These are phyloP conservation scores for Davidsoniella eucalypti DNA, from an alignment of 2,329 filamentous ascomycete genomes.

Conservation along the genomic window DNA sequence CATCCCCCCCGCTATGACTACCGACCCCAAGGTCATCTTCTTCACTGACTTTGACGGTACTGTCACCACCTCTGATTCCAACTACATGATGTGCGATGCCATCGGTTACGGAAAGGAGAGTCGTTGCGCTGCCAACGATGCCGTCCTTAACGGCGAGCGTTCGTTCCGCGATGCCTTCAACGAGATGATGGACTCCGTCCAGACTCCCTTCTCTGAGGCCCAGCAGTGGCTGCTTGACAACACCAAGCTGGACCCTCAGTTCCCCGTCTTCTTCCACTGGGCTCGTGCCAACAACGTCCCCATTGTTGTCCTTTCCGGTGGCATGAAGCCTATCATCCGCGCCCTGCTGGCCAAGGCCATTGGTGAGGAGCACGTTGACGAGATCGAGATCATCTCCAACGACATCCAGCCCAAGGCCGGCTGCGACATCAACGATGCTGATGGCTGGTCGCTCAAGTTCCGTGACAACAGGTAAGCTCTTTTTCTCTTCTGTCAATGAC, in stretches of 20 bases:
- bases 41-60: slow-evolving; percentile 99
- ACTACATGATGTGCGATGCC: slow-evolving; percentile 70
- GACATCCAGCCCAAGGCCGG: slow-evolving; percentile 46
- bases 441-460: slow-evolving; percentile 76
- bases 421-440: slow-evolving; percentile 61
- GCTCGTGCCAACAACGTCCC: slow-evolving; percentile 67
- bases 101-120: slow-evolving; percentile 63
- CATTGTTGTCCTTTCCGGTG: slow-evolving; percentile 78
- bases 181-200: slow-evolving; percentile 82
- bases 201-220: slow-evolving; percentile 65
- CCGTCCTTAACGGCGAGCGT: slow-evolving; percentile 54
- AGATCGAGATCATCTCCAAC: slow-evolving; percentile 87
- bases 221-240: slow-evolving; percentile 62
- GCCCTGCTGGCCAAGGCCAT: slow-evolving; percentile 66
- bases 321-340: slow-evolving; percentile 84
- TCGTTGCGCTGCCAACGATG: slow-evolving; percentile 57
- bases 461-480: slow-evolving; percentile 47
- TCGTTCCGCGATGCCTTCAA: slow-evolving; percentile 76
- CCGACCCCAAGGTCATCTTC: slow-evolving; percentile 81
- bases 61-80: slow-evolving; percentile 58
- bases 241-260: slow-evolving; percentile 77
- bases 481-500: not conserved
- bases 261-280: slow-evolving; percentile 79
- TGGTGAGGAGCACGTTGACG: slow-evolving; percentile 53
- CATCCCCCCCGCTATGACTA: slow-evolving; percentile 25